Conservation (phyloP, 2,329 filamentous ascomycete species). For the Endothia cerciana region DNA sequence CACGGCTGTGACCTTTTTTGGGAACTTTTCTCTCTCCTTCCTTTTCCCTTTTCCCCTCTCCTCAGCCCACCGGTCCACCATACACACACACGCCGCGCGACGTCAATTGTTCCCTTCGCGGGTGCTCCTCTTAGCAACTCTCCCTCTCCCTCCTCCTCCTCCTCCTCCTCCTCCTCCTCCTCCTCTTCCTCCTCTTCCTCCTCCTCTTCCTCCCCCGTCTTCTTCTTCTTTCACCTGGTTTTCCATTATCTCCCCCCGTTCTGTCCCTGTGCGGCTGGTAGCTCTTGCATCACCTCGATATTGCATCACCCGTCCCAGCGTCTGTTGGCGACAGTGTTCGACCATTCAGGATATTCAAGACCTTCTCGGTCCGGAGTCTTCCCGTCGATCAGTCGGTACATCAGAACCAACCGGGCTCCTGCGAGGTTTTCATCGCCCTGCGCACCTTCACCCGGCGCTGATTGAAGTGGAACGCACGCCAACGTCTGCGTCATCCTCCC, state of each 20-base stretch:
- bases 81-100: conserved; percentile 26
- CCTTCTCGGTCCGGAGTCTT: neutral
- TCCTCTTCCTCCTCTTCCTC: conserved; percentile 24
- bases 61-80: conserved; percentile 26
- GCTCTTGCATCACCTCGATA: conserved; percentile 9
- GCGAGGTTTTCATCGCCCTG: neutral
- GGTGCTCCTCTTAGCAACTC: conserved; percentile 25
- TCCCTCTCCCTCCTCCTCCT: conserved; percentile 9
- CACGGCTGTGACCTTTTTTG: conserved; percentile 22
- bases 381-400: neutral
- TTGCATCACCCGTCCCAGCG: neutral
- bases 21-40: conserved; percentile 7
- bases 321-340: conserved; percentile 4
- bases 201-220: neutral
- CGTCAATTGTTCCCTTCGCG: conserved; percentile 29
- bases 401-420: neutral
- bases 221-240: conserved; percentile 28
- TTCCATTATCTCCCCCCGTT: conserved; percentile 17
- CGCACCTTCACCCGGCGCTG: neutral
- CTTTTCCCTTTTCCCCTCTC: conserved; percentile 9
- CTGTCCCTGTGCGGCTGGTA: neutral
- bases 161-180: conserved; percentile 21
- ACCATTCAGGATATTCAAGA: neutral
- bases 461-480: conserved; percentile 1
- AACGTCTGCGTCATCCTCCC: neutral